Percentiles rank a stretch among this genome's conserved stretches.
phyloP scores from a whole-genome alignment of 257 asterid species.

The Coffea canephora region DNA sequence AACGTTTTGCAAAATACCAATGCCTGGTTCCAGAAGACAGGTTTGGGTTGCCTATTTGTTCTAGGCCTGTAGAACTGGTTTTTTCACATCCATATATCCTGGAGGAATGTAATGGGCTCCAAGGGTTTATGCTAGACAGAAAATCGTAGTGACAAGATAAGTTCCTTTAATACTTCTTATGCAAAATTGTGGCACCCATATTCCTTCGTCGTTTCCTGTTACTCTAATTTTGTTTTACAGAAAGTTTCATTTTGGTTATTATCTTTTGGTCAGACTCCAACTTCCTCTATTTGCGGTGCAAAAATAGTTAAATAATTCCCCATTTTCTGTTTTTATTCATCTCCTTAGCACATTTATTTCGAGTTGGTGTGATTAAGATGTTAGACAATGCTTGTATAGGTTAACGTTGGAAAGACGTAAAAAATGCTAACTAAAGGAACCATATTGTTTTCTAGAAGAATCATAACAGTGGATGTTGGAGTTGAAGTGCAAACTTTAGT shows the following conservation, averaged over 20 bases:
- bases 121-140: neutral
- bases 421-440: too few species aligned
- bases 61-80: neutral
- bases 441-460: too few species aligned
- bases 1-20: neutral
- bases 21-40: neutral
- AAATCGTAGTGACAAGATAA: neutral
- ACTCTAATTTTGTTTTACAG: too few species aligned
- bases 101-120: too few species aligned
- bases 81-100: neutral
- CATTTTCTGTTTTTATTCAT: neutral
- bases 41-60: neutral
- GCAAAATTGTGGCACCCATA: neutral
- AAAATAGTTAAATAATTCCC: neutral
- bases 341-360: neutral
- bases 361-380: neutral
- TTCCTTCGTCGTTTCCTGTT: too few species aligned
- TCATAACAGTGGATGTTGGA: too few species aligned
- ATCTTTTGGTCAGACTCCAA: neutral
- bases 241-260: neutral
- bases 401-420: too few species aligned
- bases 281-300: too few species aligned
- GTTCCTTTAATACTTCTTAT: neutral
- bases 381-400: neutral
- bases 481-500: too few species aligned